Evolutionary conservation across 2,329 filamentous ascomycete genomes (phyloP), one percentile per base, ranked within the genome.

Genomic region (Ophiosphaerella herpotricha): DNA sequence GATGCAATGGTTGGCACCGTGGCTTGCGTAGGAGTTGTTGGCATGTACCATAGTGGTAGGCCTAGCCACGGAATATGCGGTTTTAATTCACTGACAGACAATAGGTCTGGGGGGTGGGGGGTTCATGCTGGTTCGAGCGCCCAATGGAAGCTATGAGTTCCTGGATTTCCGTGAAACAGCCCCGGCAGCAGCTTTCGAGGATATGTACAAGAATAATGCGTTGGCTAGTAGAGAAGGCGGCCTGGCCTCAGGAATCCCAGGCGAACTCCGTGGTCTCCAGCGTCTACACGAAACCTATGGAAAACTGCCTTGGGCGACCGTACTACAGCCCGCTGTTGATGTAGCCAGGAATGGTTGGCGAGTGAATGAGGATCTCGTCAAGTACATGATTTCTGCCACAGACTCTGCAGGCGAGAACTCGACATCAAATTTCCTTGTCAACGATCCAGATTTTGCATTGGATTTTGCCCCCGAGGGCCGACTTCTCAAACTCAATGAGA

Each of bases 81-180:
- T 38, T 23, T 29, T 24, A n/a, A 39, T 31, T 21, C 46, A 23
- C 43, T 60, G 26, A 63, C 21, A 46, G 5, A n/a, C n/a, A 12
- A 21, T 33, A 71, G 92, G 93, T 13, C 88, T 97, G 51, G 92
- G 90, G 16, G 93, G 93, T 6, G 93, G 93, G 35, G 93, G 93
- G 2, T 97, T 97, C 74, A 89, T 91, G 81, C 79, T 96, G 5
- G 83, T 96, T 5, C 85, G 90, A 40, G 80, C 84, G 31, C 76
- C 83, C 13, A 78, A 90, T 50, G 91, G 91, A n/a, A 78, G 79
- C 14, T 95, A 92, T 67, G 91, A 96, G 67, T 86, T 87, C 50
- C 85, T 97, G 60, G 93, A 97, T 74, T 97, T 96, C 67, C 82
- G 93, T 39, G 93, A 97, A 72, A 85, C 88, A 0, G 93, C 93